Evolutionary conservation across 306 rosid species (phyloP).

Genomic region (Vigna reflexopilosa): DNA sequence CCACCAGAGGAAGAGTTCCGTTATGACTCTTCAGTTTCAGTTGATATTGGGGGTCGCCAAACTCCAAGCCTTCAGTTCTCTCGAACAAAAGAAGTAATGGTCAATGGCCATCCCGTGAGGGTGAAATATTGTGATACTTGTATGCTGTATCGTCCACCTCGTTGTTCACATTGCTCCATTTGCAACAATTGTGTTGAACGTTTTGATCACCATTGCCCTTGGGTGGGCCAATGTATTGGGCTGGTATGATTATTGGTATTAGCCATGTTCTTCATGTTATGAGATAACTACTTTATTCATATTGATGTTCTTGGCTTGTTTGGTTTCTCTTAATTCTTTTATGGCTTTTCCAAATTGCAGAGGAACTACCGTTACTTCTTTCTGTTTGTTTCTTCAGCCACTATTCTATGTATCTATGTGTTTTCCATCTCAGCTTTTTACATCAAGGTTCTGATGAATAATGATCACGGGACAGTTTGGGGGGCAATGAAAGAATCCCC

Average conservation of each 20-base stretch:
- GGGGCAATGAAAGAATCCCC: slow-evolving; percentile 92
- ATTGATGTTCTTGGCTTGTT: slow-evolving; percentile 37
- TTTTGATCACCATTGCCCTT: slow-evolving; percentile 98
- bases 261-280: background rate
- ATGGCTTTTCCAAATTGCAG: slow-evolving; percentile 60
- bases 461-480: slow-evolving; percentile 77
- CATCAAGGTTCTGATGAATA: slow-evolving; percentile 83
- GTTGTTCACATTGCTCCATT: slow-evolving; percentile 97
- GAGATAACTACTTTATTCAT: slow-evolving; percentile 23
- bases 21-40: slow-evolving; percentile 62
- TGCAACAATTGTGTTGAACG: slow-evolving; percentile 98
- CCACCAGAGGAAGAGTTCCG: slow-evolving; percentile 93
- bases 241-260: slow-evolving; percentile 61
- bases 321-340: slow-evolving; percentile 26
- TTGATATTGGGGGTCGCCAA: slow-evolving; percentile 74
- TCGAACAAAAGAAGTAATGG: slow-evolving; percentile 76
- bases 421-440: slow-evolving; percentile 84
- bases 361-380: slow-evolving; percentile 90
- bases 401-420: slow-evolving; percentile 85
- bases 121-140: slow-evolving; percentile 96
- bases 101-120: slow-evolving; percentile 74
- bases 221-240: slow-evolving; percentile 99
- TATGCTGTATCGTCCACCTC: slow-evolving; percentile 98
- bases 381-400: slow-evolving; percentile 88
- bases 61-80: slow-evolving; percentile 86